Evolutionary conservation across 306 rosid species (phyloP).

Genomic region (Prunus salicina): DNA sequence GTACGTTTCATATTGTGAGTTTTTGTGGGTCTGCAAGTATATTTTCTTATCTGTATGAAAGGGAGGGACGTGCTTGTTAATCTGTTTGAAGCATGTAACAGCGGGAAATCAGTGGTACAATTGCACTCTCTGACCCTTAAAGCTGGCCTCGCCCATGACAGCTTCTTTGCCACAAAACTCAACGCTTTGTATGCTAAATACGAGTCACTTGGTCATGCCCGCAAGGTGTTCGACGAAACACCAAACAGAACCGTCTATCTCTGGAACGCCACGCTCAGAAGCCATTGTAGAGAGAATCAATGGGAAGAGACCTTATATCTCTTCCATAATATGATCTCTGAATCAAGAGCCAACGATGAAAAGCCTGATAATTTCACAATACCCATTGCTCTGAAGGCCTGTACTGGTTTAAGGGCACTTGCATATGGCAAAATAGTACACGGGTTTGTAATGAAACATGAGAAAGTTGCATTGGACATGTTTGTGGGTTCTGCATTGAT

Average conservation of each 20-base stretch:
- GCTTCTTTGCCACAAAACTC: constrained; percentile 69
- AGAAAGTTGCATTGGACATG: constrained; percentile 43
- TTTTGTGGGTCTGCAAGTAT: neutral
- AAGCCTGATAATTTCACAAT: constrained; percentile 60
- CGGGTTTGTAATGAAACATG: constrained; percentile 51
- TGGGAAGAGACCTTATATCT: constrained; percentile 50
- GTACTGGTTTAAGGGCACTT: constrained; percentile 45
- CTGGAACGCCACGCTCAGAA: constrained; percentile 68
- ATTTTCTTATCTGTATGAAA: constrained; percentile 35
- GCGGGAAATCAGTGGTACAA: constrained; percentile 32
- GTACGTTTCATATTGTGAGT: neutral
- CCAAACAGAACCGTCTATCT: constrained; percentile 43
- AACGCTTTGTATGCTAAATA: constrained; percentile 36
- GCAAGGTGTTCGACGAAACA: constrained; percentile 59
- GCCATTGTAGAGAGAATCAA: constrained; percentile 40
- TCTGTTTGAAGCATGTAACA: constrained; percentile 44
- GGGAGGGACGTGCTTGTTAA: constrained; percentile 39
- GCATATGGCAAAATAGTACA: constrained; percentile 51
- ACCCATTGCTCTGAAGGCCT: constrained; percentile 60
- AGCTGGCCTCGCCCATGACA: constrained; percentile 48
- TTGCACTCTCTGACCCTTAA: constrained; percentile 50
- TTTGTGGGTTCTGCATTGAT: constrained; percentile 72
- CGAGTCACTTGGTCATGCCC: constrained; percentile 41
- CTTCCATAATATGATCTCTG: constrained; percentile 44
- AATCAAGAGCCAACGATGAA: constrained; percentile 24